Base-by-base conservation (phyloP, 139 green algal species). In the Raphidocelis subcapitata region DNA sequence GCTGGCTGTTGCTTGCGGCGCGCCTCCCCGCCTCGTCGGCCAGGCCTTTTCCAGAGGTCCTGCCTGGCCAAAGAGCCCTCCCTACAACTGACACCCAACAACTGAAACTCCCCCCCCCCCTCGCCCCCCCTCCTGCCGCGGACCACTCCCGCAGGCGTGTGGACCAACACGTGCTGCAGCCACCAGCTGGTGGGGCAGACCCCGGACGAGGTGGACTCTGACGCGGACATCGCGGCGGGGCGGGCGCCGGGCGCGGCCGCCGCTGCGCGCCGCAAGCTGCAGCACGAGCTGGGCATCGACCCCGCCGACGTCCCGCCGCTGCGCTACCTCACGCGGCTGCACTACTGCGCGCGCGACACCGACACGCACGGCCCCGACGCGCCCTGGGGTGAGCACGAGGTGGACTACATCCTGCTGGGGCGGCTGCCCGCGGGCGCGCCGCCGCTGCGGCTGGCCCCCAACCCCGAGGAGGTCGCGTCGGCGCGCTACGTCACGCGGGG, bases 151-250 rank as follows among this genome's bases (percentile, higher is more conserved):
- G 5, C 55, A 62, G 60, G 60, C 32, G 89, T 97, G 52, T 98
- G 94, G 95, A 99, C 95, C 52, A 99, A 99, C 85, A 98, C 95
- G 0, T 99, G 95, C 85, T 99, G 95, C 88, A 92, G 77, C 65
- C 95, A 99, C 81, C 95, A 85, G 23, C 81, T 99, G 65, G 80
- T 92, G 66, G 93, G 91, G 2, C 86, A 96, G 35, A 24, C 61
- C 0, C 93, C 92, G 5, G 63, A 85, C 41, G 89, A 94, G 72
- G 84, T 96, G 5, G 90, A 95, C 66, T 18, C 5, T 1, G 54
- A 67, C 0, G 67, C 62, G 0, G 73, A 79, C 51, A 71, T 93
- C 2, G 74, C 74, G 24, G 32, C 57, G 57, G 76, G 71, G 36
- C n/a, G 18, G 2, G 73, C 76, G 12, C 85, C 85, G 0, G 93